phyloP scores from a whole-genome alignment of 75 land plant species.

The Sequoiadendron giganteum region DNA sequence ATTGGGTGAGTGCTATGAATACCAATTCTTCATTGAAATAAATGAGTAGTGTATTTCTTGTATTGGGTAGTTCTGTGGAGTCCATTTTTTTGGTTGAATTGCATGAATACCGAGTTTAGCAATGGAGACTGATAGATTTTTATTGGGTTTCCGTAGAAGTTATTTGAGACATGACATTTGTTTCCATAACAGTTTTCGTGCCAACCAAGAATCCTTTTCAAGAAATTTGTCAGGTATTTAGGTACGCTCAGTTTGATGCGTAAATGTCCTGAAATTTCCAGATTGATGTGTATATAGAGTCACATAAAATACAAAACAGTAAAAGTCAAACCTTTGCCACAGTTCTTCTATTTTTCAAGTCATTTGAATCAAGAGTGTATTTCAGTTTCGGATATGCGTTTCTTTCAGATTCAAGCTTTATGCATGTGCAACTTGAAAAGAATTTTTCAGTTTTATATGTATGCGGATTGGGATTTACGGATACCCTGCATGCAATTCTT shows the following conservation, averaged over 20 bases:
- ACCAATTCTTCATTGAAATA: neutral
- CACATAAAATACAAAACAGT: neutral
- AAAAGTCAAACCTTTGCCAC: neutral
- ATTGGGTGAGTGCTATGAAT: neutral
- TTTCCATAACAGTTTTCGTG: neutral
- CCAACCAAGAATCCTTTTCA: too few relatives aligned
- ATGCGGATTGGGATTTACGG: neutral
- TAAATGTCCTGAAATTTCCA: neutral
- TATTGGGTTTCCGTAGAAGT: neutral
- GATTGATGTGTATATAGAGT: neutral
- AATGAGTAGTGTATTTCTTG: neutral
- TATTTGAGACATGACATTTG: neutral
- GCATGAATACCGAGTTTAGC: neutral
- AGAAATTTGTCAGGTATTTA: neutral
- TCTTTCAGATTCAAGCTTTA: conserved; percentile 1
- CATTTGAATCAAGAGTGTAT: neutral
- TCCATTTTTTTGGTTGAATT: neutral
- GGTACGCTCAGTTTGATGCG: neutral
- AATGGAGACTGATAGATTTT: neutral
- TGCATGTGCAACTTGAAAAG: neutral
- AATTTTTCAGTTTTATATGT: neutral
- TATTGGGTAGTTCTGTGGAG: neutral
- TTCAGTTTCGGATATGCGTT: neutral
- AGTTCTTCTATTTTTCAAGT: neutral
- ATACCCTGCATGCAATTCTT: neutral